A percentile compares a stretch with the other conserved stretches of the same genome.
phyloP scores from a whole-genome alignment of 345 rosid species.

The Eucalyptus polyanthemos region DNA sequence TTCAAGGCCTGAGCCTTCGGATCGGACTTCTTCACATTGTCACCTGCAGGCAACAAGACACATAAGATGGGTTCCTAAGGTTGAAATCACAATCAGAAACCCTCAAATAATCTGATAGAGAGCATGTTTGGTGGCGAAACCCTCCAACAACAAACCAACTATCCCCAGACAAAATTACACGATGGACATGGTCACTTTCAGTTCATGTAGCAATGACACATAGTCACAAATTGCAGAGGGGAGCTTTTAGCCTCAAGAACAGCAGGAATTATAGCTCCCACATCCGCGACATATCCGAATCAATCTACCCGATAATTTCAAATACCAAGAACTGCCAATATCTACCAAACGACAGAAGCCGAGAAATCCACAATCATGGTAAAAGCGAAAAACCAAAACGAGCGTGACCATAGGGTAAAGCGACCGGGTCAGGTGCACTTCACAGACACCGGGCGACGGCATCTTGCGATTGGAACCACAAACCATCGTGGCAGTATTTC shows the following conservation, averaged over 20 bases:
- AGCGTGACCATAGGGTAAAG: neutral
- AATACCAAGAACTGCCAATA: neutral
- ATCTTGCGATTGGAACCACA: neutral
- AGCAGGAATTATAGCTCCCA: neutral
- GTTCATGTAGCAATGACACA: neutral
- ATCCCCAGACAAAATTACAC: neutral
- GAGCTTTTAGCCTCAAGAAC: neutral
- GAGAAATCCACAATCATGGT: neutral
- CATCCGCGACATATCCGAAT: neutral
- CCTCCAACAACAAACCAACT: neutral
- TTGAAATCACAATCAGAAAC: neutral
- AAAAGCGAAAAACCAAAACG: neutral
- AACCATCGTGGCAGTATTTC: neutral
- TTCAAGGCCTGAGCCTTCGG: constrained; percentile 86
- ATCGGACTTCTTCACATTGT: constrained; percentile 55
- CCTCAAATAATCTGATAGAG: neutral
- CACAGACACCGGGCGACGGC: neutral
- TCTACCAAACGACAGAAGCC: neutral
- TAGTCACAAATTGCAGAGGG: neutral
- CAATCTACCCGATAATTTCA: neutral
- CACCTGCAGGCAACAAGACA: neutral
- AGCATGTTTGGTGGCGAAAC: neutral
- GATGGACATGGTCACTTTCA: neutral
- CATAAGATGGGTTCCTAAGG: neutral
- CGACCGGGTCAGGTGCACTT: neutral